Evolutionary conservation across 2,329 filamentous ascomycete genomes (phyloP), one percentile per base, ranked within the genome.

Genomic region (Grosmannia huntii): DNA sequence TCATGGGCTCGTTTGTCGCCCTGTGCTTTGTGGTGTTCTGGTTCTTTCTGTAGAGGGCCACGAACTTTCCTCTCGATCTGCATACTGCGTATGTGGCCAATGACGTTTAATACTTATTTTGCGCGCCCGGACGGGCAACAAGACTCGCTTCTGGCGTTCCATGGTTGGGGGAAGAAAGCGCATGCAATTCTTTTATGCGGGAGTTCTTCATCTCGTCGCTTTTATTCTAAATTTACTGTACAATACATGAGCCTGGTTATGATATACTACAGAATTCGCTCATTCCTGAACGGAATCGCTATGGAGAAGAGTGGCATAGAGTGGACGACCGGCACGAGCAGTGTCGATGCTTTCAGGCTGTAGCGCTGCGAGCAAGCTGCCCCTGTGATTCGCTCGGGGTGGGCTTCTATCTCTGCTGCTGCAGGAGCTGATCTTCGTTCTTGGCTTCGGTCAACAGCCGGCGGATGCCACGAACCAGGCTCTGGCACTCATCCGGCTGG

Each of bases 1-100:
- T 99, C 63, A 81, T 99, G 75, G 94, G 90, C 21, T 76, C 78
- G 53, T 96, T 99, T 67, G 90, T 99, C 67, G 91, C 90, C 0
- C 81, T 96, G 65, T 97, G 94, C 73, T 95, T 95, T 68, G 72
- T 97, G 66, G 73, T 95, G 73, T 81, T 97, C 66, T 82, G 92
- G 66, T 95, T 84, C 70, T 87, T 94, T 68, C 74, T 84, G 69
- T 94, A 57, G 21, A 44, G 57, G 31, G 6, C 19, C 11, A 16
- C 5, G 41, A 10, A 16, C 38, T 19, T 41, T 19, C 14, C 16
- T 41, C 14, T n/a, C 38, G 16, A 41, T 41, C 38, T 41, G 38
- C 19, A n/a, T 44, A n/a, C 41, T 44, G 41, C 41, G 21, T 21
- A 44, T 44, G 6, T 19, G 4, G 41, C 14, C 19, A 10, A 33